Base-by-base conservation (phyloP, 768 basidiomycete species). In the Podaxis rugospora region DNA sequence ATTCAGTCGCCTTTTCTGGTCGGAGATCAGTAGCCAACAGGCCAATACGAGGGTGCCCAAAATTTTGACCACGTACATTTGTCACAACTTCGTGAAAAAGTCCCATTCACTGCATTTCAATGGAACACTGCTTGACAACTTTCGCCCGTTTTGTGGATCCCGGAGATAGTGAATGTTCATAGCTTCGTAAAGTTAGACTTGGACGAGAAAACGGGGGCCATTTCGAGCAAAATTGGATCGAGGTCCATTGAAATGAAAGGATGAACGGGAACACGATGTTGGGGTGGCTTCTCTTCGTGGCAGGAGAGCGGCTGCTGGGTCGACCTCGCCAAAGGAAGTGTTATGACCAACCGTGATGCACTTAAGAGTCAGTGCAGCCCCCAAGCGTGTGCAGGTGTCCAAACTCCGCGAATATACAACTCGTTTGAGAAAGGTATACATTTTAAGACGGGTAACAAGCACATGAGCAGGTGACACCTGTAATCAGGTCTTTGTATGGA, bases 401-500 rank as follows among this genome's bases (percentile, higher is more conserved):
- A 55, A 63, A 51, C 62, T 63, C 64, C 64, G 72, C 55, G 47
- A 56, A 67, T 71, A 68, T 74, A 67, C 70, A 66, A 62, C 63
- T 39, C 57, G 44, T 61, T 51, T 50, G 53, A 66, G 59, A 49
- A 59, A 32, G n/a, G 51, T 35, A 14, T 46, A 25, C 39, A 28
- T 7, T 28, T 35, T 32, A 6, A 11, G 27, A 28, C 32, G 25
- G 21, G 27, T 40, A 47, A 25, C 44, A n/a, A 54, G 25, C 35
- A 9, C 21, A 25, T 27, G 52, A 16, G 18, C 27, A 14, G 25
- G 28, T 36, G 28, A 23, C 50, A 16, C n/a, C 51, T 28, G 39
- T 18, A 35, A 18, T 39, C 56, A 50, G 18, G 5, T 13, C 35
- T 11, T 39, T 39, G 18, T 52, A n/a, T 6, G n/a, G 25, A 7